Evolutionary conservation across 129 eudicot species (phyloP), one percentile per base, ranked within the genome.

Genomic region (Pittosporum tobira): DNA sequence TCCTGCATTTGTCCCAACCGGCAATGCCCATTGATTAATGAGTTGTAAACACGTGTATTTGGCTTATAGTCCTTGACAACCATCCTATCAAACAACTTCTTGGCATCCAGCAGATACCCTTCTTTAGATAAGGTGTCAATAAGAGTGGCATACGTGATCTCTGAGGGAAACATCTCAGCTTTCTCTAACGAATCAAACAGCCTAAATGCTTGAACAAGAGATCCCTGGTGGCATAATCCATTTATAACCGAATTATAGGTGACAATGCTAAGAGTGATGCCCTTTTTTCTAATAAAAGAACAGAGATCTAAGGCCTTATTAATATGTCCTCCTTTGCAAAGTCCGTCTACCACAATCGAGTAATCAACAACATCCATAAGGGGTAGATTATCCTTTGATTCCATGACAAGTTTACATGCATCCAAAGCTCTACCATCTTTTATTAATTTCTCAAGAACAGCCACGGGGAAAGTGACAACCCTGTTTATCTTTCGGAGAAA

Each of bases 181-280:
- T 50, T 81, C 71, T 84, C 94, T 49, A 91, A 73, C 21, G 99
- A 79, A 69, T 91, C 91, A 59, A 83, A 84, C 51, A 91, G 71
- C 66, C 99, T 78, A 71, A 87, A 83, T 37, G 96, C 99, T 76
- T 87, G 83, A 53, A 91, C 62, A 55, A 87, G 66, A 59, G 94
- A 81, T 21, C 94, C 87, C 67, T 93, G 88, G 38, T 56, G 79
- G 71, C 94, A 83, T 50, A 93, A 72, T 8, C 88, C 94, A 43
- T 87, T 71, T 50, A 93, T 81, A 44, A 93, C 69, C 15, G 93
- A 63, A 72, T 93, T 87, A 57, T 83, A 93, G 18, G 84, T 73
- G 59, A 87, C 65, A 7, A 87, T 68, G 68, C 59, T 81, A 55
- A 83, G 84, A 29, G 62, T 34, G 43, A 74, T 49, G 56, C 88